A percentile compares a stretch with the other conserved stretches of the same genome.
phyloP scores from a whole-genome alignment of 441 rosid species.

The Populus hybrid region DNA sequence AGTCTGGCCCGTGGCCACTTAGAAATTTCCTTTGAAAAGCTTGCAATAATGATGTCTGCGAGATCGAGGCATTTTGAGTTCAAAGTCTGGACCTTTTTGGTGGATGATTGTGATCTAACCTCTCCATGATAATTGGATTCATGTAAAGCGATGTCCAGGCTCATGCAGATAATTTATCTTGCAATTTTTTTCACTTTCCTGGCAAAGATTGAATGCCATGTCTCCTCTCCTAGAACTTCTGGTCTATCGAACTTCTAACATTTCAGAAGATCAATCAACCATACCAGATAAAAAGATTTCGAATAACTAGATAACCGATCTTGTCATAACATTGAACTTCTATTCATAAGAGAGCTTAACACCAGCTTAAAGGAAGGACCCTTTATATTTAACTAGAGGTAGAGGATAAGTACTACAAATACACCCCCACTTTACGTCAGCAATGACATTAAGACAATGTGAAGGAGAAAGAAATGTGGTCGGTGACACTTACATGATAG shows the following conservation, averaged over 20 bases:
- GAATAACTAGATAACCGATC: neutral
- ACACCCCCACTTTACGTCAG: neutral
- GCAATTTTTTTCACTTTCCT: too few species aligned
- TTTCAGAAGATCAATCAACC: too few species aligned
- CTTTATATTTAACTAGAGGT: constrained; percentile 14
- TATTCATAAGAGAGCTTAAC: neutral
- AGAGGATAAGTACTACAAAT: neutral
- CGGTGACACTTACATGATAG: neutral
- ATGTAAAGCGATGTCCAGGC: too few species aligned
- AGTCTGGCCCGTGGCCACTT: too few species aligned
- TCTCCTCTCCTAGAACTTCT: neutral
- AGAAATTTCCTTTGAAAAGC: too few species aligned
- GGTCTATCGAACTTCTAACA: neutral
- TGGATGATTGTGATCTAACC: too few species aligned
- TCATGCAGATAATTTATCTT: too few species aligned
- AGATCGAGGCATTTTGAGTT: too few species aligned
- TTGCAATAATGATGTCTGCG: too few species aligned
- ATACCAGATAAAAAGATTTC: neutral
- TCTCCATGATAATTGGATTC: too few species aligned
- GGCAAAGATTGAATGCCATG: neutral
- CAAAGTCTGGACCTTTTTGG: too few species aligned
- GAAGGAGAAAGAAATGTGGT: neutral
- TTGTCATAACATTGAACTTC: neutral
- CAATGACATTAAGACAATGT: neutral
- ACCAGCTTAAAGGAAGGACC: neutral